phyloP scores from a whole-genome alignment of 2,329 filamentous ascomycete species.

The Waltergamsia citrina region DNA sequence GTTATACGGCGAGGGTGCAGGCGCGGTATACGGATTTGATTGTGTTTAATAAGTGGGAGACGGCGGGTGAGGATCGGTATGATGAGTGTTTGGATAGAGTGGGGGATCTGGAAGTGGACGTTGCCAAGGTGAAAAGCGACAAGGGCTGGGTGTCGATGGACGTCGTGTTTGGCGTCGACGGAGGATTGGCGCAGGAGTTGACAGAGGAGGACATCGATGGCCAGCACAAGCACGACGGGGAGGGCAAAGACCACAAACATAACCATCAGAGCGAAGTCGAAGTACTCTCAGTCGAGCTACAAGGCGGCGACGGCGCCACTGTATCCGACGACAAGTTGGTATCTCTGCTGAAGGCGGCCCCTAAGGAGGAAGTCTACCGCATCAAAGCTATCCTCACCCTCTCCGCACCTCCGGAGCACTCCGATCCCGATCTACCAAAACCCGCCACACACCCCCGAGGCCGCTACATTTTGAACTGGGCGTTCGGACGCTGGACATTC shows the following conservation, averaged over 20 bases:
- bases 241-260: slow-evolving; percentile 33
- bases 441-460: slow-evolving; percentile 18
- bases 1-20: slow-evolving; percentile 80
- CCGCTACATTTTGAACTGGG: slow-evolving; percentile 94
- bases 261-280: slow-evolving; percentile 79
- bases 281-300: slow-evolving; percentile 73
- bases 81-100: slow-evolving; percentile 72
- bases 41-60: slow-evolving; percentile 90
- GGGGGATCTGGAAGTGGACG: slow-evolving; percentile 71
- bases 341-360: slow-evolving; percentile 58
- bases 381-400: slow-evolving; percentile 67
- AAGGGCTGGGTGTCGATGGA: slow-evolving; percentile 70
- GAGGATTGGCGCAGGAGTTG: slow-evolving; percentile 56
- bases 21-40: slow-evolving; percentile 84
- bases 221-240: slow-evolving; percentile 11
- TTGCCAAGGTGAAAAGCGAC: slow-evolving; percentile 77
- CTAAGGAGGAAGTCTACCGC: slow-evolving; percentile 90
- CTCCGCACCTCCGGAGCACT: slow-evolving; percentile 34
- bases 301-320: slow-evolving; percentile 24
- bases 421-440: slow-evolving; percentile 35
- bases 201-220: slow-evolving; percentile 27
- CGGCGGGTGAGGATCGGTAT: slow-evolving; percentile 60
- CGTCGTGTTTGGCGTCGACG: slow-evolving; percentile 80
- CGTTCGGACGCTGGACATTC: slow-evolving; percentile 91
- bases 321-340: slow-evolving; percentile 55